Evolutionary conservation across 2,329 filamentous ascomycete genomes (phyloP).

Genomic region (Phialocephala subalpina): DNA sequence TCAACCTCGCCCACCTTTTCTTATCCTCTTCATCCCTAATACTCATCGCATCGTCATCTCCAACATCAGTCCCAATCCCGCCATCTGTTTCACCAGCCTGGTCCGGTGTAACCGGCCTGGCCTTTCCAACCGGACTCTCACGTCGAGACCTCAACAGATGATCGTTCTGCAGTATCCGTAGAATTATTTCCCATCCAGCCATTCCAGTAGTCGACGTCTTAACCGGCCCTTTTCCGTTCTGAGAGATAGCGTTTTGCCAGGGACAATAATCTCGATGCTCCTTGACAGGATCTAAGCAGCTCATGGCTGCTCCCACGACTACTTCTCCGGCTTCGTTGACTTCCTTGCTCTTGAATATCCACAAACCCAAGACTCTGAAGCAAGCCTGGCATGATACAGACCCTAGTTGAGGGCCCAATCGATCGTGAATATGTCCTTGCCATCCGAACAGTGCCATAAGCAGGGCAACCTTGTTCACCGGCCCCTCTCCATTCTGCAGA

Average conservation of each 20-base stretch:
- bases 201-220: constrained; percentile 43
- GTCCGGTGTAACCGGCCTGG: constrained; percentile 17
- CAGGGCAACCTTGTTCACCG: constrained; percentile 68
- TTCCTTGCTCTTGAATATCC: constrained; percentile 88
- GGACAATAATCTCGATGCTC: constrained; percentile 88
- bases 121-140: constrained; percentile 24
- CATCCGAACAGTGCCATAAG: constrained; percentile 77
- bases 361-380: constrained; percentile 86
- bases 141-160: constrained; percentile 44
- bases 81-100: constrained; percentile 19
- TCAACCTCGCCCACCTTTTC: constrained; percentile 75
- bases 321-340: constrained; percentile 61
- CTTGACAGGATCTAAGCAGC: constrained; percentile 70
- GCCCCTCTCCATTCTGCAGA: neutral
- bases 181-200: constrained; percentile 63
- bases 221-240: constrained; percentile 54
- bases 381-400: constrained; percentile 79
- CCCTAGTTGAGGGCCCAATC: constrained; percentile 42
- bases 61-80: constrained; percentile 29
- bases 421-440: constrained; percentile 59
- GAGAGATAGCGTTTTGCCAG: constrained; percentile 73
- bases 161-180: constrained; percentile 65
- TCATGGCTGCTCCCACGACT: constrained; percentile 65
- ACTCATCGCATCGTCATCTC: constrained; percentile 47
- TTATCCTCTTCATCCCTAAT: constrained; percentile 69